Evolutionary conservation across 164 flowering plant species (phyloP).

Genomic region (Vitis riparia): DNA sequence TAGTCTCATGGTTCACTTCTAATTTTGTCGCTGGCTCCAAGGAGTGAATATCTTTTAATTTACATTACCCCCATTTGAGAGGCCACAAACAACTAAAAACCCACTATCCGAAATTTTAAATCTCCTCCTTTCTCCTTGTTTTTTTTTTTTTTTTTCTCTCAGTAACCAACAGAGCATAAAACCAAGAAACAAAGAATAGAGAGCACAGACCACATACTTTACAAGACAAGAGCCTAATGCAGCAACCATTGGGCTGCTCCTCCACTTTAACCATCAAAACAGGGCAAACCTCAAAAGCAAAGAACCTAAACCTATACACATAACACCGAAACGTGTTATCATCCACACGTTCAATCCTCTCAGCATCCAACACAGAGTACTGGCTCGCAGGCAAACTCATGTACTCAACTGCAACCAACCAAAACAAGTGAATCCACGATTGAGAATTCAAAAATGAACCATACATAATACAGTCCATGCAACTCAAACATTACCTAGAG

Average conservation of each 20-base stretch:
- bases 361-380: slow-evolving; percentile 91
- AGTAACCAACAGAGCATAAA: background rate
- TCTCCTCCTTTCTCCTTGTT: too few relatives aligned
- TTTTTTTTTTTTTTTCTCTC: too few relatives aligned
- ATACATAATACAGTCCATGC: background rate
- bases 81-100: too few relatives aligned
- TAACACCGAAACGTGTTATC: slow-evolving; percentile 83
- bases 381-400: slow-evolving; percentile 97
- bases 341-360: slow-evolving; percentile 89
- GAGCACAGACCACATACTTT: slow-evolving; percentile 41
- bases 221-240: slow-evolving; percentile 84
- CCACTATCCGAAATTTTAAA: too few relatives aligned
- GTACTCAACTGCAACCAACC: slow-evolving; percentile 59
- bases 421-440: background rate
- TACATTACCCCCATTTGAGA: too few relatives aligned
- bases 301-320: slow-evolving; percentile 76
- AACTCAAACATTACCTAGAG: slow-evolving; percentile 51
- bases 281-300: slow-evolving; percentile 88
- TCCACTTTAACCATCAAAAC: slow-evolving; percentile 80
- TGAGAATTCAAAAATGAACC: background rate
- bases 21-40: too few relatives aligned
- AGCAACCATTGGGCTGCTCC: slow-evolving; percentile 77
- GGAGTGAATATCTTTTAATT: too few relatives aligned
- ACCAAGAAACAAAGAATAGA: background rate
- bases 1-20: too few relatives aligned